Evolutionary conservation across 345 rosid genomes (phyloP).

Genomic region (Eucalyptus polyanthemos): DNA sequence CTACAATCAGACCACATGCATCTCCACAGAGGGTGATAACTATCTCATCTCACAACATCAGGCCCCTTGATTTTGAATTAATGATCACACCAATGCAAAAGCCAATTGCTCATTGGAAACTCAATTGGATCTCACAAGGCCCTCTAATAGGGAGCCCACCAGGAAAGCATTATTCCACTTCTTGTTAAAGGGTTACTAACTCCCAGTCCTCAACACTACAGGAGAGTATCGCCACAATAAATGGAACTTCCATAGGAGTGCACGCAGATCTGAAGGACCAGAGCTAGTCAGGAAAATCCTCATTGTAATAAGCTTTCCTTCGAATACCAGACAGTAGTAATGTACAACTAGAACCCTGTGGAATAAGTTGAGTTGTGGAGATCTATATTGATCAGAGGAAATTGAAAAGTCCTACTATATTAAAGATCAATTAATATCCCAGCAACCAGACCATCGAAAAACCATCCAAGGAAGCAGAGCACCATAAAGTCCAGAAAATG

Average conservation of each 20-base stretch:
- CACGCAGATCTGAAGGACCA: too few relatives aligned
- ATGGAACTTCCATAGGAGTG: too few relatives aligned
- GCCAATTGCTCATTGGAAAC: neutral
- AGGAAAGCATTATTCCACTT: neutral
- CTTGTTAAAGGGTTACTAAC: neutral
- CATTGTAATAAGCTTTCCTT: too few relatives aligned
- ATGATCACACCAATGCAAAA: neutral
- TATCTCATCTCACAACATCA: neutral
- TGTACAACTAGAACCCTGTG: too few relatives aligned
- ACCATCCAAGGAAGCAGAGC: constrained; percentile 8
- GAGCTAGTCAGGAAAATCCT: too few relatives aligned
- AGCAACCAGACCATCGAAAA: neutral
- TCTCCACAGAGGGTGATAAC: neutral
- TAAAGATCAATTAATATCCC: too few relatives aligned
- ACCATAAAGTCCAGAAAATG: constrained; percentile 1
- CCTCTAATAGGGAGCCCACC: neutral
- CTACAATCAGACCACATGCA: neutral
- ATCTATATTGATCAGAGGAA: neutral
- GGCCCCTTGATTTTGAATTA: neutral
- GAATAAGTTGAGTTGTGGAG: too few relatives aligned
- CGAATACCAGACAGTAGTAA: too few relatives aligned
- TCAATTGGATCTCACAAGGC: neutral
- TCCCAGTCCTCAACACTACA: neutral
- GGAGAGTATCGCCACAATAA: too few relatives aligned
- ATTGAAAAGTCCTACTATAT: too few relatives aligned